These are phyloP conservation scores for Psilocybe mexicana DNA, from an alignment of 1,284 basidiomycete species.

Conservation along the genomic window DNA sequence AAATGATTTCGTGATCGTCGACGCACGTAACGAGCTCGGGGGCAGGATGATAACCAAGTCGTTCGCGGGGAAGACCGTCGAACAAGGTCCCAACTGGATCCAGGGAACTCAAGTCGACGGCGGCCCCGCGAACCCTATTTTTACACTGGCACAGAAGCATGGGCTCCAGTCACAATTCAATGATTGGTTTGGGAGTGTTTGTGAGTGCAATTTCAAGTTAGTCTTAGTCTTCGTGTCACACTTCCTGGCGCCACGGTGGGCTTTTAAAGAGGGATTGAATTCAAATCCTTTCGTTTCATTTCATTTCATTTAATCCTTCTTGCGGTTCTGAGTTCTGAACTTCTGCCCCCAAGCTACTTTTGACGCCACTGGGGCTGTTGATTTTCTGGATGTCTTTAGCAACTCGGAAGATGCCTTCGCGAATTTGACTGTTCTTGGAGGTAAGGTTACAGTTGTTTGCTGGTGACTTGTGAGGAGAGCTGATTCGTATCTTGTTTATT, in stretches of 20 bases:
- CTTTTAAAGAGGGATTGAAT: too few species aligned
- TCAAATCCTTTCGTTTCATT: not conserved
- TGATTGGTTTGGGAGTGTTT: conserved; percentile 48
- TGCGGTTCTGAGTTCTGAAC: not conserved
- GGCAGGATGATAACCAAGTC: conserved; percentile 54
- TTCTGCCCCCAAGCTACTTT: conserved; percentile 43
- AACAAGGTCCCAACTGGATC: conserved; percentile 72
- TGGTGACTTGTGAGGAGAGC: not conserved
- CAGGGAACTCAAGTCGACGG: conserved; percentile 58
- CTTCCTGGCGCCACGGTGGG: too few species aligned
- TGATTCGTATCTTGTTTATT: not conserved
- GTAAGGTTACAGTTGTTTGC: conserved; percentile 25
- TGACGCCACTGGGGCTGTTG: conserved; percentile 46
- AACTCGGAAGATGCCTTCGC: conserved; percentile 41
- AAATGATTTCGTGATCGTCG: conserved; percentile 60
- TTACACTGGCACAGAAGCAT: conserved; percentile 59
- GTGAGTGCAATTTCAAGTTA: conserved; percentile 33
- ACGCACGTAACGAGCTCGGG: conserved; percentile 59
- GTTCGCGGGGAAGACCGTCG: conserved; percentile 50
- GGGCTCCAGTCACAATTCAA: conserved; percentile 48
- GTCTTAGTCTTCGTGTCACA: too few species aligned
- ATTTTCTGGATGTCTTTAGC: conserved; percentile 47
- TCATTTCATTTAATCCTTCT: not conserved
- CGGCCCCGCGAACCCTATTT: conserved; percentile 62
- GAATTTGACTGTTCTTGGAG: conserved; percentile 43